Evolutionary conservation across 202 grass and related monocot species (phyloP).

Genomic region (Panicum virgatum): DNA sequence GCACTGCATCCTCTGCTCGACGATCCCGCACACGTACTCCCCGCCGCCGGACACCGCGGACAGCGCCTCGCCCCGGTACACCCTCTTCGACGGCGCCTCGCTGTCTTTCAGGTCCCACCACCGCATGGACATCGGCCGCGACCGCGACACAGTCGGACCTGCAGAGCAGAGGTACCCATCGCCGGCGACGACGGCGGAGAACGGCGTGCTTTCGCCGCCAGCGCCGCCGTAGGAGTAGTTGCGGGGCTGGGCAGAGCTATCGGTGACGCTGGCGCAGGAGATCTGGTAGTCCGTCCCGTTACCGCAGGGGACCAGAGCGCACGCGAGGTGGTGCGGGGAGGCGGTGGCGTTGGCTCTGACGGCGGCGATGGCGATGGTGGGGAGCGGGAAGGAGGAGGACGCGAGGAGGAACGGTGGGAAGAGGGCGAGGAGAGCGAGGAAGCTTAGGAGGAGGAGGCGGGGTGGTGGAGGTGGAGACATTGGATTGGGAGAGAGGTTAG

Average conservation of each 20-base stretch:
- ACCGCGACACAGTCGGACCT: neutral
- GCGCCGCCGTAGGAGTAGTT: constrained; percentile 44
- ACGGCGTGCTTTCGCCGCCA: constrained; percentile 20
- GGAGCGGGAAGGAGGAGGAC: constrained; percentile 58
- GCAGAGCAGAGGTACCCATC: constrained; percentile 75
- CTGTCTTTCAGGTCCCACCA: constrained; percentile 58
- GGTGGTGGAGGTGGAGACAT: constrained; percentile 56
- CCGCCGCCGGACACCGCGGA: constrained; percentile 66
- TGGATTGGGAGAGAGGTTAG: constrained; percentile 37
- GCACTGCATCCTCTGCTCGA: constrained; percentile 47
- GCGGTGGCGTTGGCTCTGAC: neutral
- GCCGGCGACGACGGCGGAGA: constrained; percentile 68
- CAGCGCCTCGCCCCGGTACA: constrained; percentile 57
- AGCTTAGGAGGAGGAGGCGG: constrained; percentile 22
- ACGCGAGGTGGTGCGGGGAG: constrained; percentile 48
- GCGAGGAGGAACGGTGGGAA: constrained; percentile 38
- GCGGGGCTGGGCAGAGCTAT: constrained; percentile 14
- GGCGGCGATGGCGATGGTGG: constrained; percentile 71
- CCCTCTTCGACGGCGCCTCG: constrained; percentile 42
- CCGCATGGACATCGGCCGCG: constrained; percentile 44
- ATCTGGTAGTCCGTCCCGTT: constrained; percentile 5
- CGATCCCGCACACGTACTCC: constrained; percentile 60
- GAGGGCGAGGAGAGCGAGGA: constrained; percentile 17
- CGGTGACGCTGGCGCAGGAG: constrained; percentile 47
- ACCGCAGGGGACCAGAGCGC: constrained; percentile 35